Evolutionary conservation across 306 rosid species (phyloP).

Genomic region (Ormosia emarginata): DNA sequence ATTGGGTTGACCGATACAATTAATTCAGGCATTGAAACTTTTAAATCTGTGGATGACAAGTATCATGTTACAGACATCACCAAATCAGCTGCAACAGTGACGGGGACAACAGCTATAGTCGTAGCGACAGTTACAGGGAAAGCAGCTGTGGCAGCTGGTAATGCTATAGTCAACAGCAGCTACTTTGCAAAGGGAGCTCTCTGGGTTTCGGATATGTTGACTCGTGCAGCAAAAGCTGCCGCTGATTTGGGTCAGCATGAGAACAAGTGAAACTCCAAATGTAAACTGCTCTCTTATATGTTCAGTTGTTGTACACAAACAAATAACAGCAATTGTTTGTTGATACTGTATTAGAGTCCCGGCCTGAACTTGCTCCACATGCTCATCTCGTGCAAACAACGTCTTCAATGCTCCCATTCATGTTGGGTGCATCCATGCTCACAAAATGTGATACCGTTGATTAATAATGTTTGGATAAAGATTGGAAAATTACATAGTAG

Average conservation of each 20-base stretch:
- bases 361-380: slow-evolving; percentile 9
- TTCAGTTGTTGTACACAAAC: slow-evolving; percentile 7
- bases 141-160: slow-evolving; percentile 76
- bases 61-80: slow-evolving; percentile 75
- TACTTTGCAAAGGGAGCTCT: slow-evolving; percentile 92
- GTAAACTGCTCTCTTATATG: background rate
- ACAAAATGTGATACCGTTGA: no score
- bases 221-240: slow-evolving; percentile 63
- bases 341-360: background rate
- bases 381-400: background rate
- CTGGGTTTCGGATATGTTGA: slow-evolving; percentile 60
- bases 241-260: slow-evolving; percentile 55
- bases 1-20: slow-evolving; percentile 77
- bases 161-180: slow-evolving; percentile 67
- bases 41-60: slow-evolving; percentile 70
- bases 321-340: background rate
- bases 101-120: slow-evolving; percentile 78
- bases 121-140: slow-evolving; percentile 64
- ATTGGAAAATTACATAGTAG: no score
- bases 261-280: slow-evolving; percentile 18
- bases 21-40: slow-evolving; percentile 60
- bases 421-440: no score
- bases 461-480: no score
- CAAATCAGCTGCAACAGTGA: slow-evolving; percentile 61
- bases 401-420: no score